Base-by-base conservation (phyloP, 306 rosid genomes). In the Arachis stenosperma region DNA sequence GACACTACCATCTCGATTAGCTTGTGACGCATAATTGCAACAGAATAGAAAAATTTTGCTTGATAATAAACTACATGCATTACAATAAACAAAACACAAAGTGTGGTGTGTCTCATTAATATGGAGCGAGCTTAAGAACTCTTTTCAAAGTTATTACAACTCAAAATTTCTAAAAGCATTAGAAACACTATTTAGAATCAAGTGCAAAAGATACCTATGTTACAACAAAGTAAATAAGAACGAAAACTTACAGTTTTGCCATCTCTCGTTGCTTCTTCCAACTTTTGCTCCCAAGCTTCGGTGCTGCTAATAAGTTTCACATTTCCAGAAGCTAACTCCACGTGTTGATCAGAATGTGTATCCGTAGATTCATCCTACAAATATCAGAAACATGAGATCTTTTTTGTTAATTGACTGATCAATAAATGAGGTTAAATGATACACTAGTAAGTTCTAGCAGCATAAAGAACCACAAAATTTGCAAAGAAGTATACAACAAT, bases 261-360 rank as follows among this genome's bases (percentile, higher is more conserved):
- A 62, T 81, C 93, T 84, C 71, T 89, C 72, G 61, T 84, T 68
- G 99, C 97, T 88, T 94, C 97, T 83, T 79, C 95, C 88, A 94
- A 7, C 85, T 88, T 88, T 79, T 84, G 88, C 22, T 91, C 95
- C 99, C 99, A 94, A 56, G 80, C 47, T 83, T 94, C 99, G 74
- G 67, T 67, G 73, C 92, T 85, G 77, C 88, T 85, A 80, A 94
- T 85, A 75, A 91, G 86, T 75, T 78, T 76, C 78, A 94, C 95
- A 60, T 91, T 94, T 27, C 89, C 97, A 22, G 83, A 63, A 53
- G 90, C 80, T 79, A 88, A 89, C 67, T 89, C 93, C 71, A 75
- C 83, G 54, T 78, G 47, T 56, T 89, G 84, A 48, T 88, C 97
- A 76, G 92, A 83, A 13, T 81, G 94, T 17, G 76, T 67, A 47